A percentile compares a stretch with the other conserved stretches of the same genome.
phyloP scores from a whole-genome alignment of 2,329 filamentous ascomycete species.

The Cryoendolithus antarcticus region DNA sequence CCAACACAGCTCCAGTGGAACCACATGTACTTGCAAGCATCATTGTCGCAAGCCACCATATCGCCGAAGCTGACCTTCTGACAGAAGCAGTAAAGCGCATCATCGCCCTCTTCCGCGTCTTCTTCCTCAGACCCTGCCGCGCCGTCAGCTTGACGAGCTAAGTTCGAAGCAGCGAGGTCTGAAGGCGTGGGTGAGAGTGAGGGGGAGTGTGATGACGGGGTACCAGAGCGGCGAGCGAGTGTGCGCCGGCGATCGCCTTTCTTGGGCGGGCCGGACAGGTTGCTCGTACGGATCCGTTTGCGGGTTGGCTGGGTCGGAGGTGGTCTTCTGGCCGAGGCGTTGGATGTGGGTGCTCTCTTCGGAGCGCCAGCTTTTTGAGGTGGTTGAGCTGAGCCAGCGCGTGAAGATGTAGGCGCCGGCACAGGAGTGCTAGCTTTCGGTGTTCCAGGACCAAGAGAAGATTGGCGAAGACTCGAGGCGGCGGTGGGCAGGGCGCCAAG shows the following conservation, averaged over 20 bases:
- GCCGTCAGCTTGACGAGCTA: conserved; percentile 14
- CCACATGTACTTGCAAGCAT: conserved; percentile 71
- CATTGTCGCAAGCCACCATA: conserved; percentile 83
- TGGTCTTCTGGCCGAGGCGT: conserved; percentile 1
- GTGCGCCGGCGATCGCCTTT: conserved; percentile 23
- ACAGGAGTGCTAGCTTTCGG: conserved; percentile 46
- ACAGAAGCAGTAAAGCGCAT: conserved; percentile 71
- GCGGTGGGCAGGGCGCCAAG: conserved; percentile 42
- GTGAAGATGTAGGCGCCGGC: conserved; percentile 29
- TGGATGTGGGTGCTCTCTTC: conserved; percentile 19
- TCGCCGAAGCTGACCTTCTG: conserved; percentile 75
- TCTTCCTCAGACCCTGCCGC: conserved; percentile 22
- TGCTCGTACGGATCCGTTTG: background rate
- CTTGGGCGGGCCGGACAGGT: background rate
- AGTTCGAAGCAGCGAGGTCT: conserved; percentile 6
- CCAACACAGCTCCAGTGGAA: conserved; percentile 62
- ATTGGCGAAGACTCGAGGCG: conserved; percentile 46
- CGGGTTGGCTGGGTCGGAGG: conserved; percentile 1
- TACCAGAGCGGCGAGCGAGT: conserved; percentile 21
- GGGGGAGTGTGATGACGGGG: conserved; percentile 20
- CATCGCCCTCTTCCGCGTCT: conserved; percentile 48
- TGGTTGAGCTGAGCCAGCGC: conserved; percentile 49
- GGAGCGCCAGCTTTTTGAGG: conserved; percentile 16
- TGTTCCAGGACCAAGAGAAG: conserved; percentile 50
- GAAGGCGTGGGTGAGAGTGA: conserved; percentile 22